Percentiles rank a stretch among this genome's conserved stretches.
Conservation (phyloP, 2,329 filamentous ascomycete species). For the Cercospora beticola region DNA sequence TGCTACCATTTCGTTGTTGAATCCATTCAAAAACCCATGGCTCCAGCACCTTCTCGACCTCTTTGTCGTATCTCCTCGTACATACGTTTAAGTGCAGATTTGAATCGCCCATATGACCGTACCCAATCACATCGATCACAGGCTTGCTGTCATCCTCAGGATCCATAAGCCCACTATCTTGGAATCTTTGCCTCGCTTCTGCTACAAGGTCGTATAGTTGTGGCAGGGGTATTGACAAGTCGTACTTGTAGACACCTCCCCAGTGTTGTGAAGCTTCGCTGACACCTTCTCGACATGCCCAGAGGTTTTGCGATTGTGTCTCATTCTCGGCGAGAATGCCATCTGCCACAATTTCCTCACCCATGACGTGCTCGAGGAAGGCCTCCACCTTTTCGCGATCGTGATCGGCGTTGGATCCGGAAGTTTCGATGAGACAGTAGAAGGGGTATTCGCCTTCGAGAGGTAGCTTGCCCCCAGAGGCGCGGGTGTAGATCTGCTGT, state of each 20-base stretch:
- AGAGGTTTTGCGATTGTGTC: slow-evolving; percentile 80
- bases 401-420: slow-evolving; percentile 89
- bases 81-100: slow-evolving; percentile 93
- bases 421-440: slow-evolving; percentile 96
- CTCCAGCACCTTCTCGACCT: slow-evolving; percentile 83
- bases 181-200: slow-evolving; percentile 72
- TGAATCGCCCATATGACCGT: slow-evolving; percentile 96
- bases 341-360: slow-evolving; percentile 79
- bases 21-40: slow-evolving; percentile 99
- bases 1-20: slow-evolving; percentile 79
- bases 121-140: slow-evolving; percentile 87
- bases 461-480: slow-evolving; percentile 74
- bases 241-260: slow-evolving; percentile 98
- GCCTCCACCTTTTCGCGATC: slow-evolving; percentile 84
- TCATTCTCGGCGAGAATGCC: slow-evolving; percentile 92
- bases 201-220: slow-evolving; percentile 89
- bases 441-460: slow-evolving; percentile 84
- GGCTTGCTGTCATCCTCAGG: slow-evolving; percentile 73
- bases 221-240: slow-evolving; percentile 85
- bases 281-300: slow-evolving; percentile 92
- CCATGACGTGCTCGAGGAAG: slow-evolving; percentile 91
- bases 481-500: slow-evolving; percentile 72
- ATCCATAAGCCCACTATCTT: slow-evolving; percentile 68
- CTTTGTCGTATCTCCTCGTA: slow-evolving; percentile 77
- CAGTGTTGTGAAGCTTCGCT: slow-evolving; percentile 85